Base-by-base conservation (phyloP, 2,329 filamentous ascomycete species). In the Didymella pomorum region DNA sequence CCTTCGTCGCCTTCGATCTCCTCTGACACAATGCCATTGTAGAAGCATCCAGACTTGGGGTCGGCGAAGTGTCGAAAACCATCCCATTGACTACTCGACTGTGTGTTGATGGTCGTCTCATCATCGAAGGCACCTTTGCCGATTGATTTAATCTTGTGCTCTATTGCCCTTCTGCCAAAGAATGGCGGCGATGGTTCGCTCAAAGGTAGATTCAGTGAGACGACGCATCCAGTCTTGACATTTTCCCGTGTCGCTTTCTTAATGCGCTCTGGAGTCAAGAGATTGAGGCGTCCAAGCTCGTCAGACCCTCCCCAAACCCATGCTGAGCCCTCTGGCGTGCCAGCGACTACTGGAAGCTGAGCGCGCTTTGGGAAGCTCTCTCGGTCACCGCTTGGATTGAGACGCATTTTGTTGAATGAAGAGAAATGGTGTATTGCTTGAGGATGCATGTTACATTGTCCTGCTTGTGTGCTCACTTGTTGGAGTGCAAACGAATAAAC, bases 171-270 rank as follows among this genome's bases (percentile, higher is more conserved):
- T 16, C 87, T 81, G 56, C 80, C 78, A 72, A 88, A 87, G 70
- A 86, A 84, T 18, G 84, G 79, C 10, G 80, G 70, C 44, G 81
- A 74, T 29, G 80, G 82, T 11, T 83, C 82, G 72, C 86, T 79
- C 5, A 89, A 78, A 0, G 84, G 80, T 80, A 86, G 86, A 75
- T 89, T 86, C 20, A 88, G 80, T 1, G 84, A 86, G 50, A 89
- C 35, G n/a, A 67, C 62, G 20, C 59, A 56, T 12, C 87, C 86
- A 7, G 83, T 84, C 60, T 79, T 76, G 61, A 89, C 86, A 31
- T 58, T 64, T 70, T 77, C 78, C 58, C 75, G 76, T 21, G 84
- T 82, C 1, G 84, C 82, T 33, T 79, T 77, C 11, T 79, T 79
- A 20, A 87, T 83, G 18, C 83, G 74, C 53, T 81, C 77, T 50